Base-by-base conservation (phyloP, 768 basidiomycete species). In the Hydnum rufescens region DNA sequence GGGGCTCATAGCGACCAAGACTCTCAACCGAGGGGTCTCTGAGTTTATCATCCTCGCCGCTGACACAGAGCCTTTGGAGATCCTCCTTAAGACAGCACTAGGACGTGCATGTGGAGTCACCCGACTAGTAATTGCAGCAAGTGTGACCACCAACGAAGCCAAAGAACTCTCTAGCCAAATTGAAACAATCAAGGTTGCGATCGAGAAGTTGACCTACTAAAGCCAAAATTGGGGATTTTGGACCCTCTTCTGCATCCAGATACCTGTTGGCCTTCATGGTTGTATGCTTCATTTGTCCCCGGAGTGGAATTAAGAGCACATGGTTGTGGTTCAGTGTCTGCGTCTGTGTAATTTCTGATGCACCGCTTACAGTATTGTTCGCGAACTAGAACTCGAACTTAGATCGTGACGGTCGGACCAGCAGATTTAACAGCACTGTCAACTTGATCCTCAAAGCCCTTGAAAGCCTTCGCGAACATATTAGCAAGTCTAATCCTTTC, bases 41-140 rank as follows among this genome's bases (percentile, higher is more conserved):
- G 95, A 99, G 68, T 86, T 99, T 68, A 89, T 97, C 68, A 78
- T 99, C 61, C 72, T 99, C 66, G 93, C 95, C 52, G 81, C 81
- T 51, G 90, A 99, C 62, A 96, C 93, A 29, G 92, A 97, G 66
- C 95, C 95, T 46, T 74, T 99, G 60, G 95, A 97, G 65, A 99
- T 99, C 66, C 70, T 99, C 52, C 76, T 99, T 57, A 97, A 97
- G 70, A 89, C 89, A 52, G 90, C 93, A 22, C 74, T 99, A 31
- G 95, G 92, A 28, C 78, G 93, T 51, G 92, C 93, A 32, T 96
- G 92, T 67, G 88, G 92, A 55, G 93, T 99, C 42, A 82, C 88
- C 30, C 71, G 95, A 54, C 84, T 90, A 26, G 93, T 97, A 60
- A 97, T 99, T 55, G 77, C 93, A 56, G 88, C 85, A 29, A 90